These are phyloP conservation scores for Capsella rubella DNA, from an alignment of 441 rosid species.

Conservation along the genomic window DNA sequence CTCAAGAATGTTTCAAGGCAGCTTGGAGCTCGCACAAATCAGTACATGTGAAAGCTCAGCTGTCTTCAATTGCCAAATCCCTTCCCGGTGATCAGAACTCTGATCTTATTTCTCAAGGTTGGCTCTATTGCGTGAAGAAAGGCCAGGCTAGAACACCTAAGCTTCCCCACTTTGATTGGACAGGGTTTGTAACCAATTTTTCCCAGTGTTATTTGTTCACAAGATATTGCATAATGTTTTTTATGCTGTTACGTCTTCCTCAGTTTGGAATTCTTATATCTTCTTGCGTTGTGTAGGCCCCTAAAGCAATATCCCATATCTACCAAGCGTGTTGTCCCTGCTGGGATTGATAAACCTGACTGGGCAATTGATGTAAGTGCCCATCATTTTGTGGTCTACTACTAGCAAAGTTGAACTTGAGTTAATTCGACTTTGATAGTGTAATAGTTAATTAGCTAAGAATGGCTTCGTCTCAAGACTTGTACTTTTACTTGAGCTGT, in stretches of 20 bases:
- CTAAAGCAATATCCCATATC: constrained; percentile 91
- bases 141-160: constrained; percentile 70
- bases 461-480: constrained; percentile 19
- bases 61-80: constrained; percentile 53
- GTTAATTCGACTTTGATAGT: background rate
- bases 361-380: constrained; percentile 91
- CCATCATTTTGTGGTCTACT: constrained; percentile 7
- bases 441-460: constrained; percentile 1
- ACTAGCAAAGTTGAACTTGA: background rate
- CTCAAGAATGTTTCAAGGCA: constrained; percentile 95
- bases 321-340: constrained; percentile 64
- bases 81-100: constrained; percentile 52
- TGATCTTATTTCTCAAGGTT: constrained; percentile 59
- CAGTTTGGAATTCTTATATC: constrained; percentile 7
- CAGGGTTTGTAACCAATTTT: constrained; percentile 65
- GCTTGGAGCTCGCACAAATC: constrained; percentile 94
- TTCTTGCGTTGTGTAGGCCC: constrained; percentile 52
- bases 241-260: background rate
- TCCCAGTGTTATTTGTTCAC: background rate
- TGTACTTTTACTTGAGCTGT: constrained; percentile 17
- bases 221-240: background rate
- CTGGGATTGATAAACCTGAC: constrained; percentile 75
- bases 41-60: constrained; percentile 79
- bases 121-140: constrained; percentile 80
- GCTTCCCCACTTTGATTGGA: constrained; percentile 91